A percentile compares a stretch with the other conserved stretches of the same genome.
Conservation (phyloP, 108 stramenopile genomes). For the Skeletonema costatum region DNA sequence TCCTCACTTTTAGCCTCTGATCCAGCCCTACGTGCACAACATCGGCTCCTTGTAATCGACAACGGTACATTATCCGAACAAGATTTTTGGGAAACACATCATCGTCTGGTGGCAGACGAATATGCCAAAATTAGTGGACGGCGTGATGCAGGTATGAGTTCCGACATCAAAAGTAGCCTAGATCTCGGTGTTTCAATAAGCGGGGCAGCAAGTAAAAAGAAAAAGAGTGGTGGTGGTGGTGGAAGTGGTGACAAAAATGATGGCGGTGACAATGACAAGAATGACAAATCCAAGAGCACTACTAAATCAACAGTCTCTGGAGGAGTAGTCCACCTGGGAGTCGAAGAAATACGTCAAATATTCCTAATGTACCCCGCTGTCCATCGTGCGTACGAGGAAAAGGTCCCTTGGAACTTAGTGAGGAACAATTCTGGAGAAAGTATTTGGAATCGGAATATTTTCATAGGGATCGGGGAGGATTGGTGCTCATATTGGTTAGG, state of each 20-base stretch:
- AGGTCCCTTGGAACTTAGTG: conserved; percentile 86
- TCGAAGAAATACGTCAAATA: conserved; percentile 91
- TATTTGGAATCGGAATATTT: conserved; percentile 89
- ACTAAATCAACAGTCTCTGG: neutral
- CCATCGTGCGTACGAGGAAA: conserved; percentile 91
- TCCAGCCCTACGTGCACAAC: conserved; percentile 80
- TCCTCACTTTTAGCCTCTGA: conserved; percentile 82
- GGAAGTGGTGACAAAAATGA: conserved; percentile 34
- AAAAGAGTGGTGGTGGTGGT: neutral
- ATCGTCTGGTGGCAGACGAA: conserved; percentile 71
- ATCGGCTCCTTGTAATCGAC: conserved; percentile 76
- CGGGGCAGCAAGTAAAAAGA: neutral
- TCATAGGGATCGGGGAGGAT: conserved; percentile 85
- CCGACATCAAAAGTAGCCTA: conserved; percentile 69
- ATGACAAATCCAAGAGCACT: neutral
- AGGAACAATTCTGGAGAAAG: conserved; percentile 90
- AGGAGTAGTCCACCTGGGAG: conserved; percentile 48
- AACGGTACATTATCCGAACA: conserved; percentile 73
- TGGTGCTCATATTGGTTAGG: conserved; percentile 47
- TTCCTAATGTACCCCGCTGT: conserved; percentile 91
- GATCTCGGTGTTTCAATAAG: conserved; percentile 40
- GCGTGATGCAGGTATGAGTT: conserved; percentile 55
- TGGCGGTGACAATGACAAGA: conserved; percentile 44
- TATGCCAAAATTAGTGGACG: conserved; percentile 79
- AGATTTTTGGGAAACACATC: conserved; percentile 87